phyloP scores from a whole-genome alignment of 495 filamentous ascomycete genomes.

The Parachaetomium inaequale region DNA sequence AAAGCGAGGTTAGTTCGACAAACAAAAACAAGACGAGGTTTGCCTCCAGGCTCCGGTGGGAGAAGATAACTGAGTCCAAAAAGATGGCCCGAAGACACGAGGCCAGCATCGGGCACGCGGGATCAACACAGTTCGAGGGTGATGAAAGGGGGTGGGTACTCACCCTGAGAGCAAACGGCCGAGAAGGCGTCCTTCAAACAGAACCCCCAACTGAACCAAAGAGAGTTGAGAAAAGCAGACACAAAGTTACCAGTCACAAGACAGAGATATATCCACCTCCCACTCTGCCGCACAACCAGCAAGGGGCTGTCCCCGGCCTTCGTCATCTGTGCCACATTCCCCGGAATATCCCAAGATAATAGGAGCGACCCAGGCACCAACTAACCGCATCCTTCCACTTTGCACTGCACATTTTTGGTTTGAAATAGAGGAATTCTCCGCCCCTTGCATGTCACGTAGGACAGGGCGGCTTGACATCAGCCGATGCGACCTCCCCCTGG shows the following conservation, averaged over 20 bases:
- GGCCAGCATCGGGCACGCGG: background rate
- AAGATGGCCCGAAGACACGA: background rate
- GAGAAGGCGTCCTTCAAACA: background rate
- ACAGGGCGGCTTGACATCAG: background rate
- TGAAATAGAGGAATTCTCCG: background rate
- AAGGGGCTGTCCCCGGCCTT: background rate
- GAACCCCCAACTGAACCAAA: background rate
- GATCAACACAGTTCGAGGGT: background rate
- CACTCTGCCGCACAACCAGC: background rate
- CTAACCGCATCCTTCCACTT: background rate
- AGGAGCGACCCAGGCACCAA: background rate
- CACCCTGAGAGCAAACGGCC: constrained; percentile 2
- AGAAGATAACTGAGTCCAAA: background rate
- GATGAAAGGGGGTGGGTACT: background rate
- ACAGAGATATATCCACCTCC: background rate
- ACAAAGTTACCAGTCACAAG: background rate
- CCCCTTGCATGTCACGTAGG: constrained; percentile 1
- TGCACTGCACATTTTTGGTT: background rate
- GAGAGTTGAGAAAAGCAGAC: background rate
- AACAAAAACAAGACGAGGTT: background rate
- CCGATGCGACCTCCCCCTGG: background rate
- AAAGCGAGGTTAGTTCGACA: background rate
- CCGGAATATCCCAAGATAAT: background rate
- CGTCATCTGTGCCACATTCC: background rate
- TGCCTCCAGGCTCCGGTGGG: background rate